Conservation (phyloP, 1,284 basidiomycete species). For the Cryptococcus amylolentus region DNA sequence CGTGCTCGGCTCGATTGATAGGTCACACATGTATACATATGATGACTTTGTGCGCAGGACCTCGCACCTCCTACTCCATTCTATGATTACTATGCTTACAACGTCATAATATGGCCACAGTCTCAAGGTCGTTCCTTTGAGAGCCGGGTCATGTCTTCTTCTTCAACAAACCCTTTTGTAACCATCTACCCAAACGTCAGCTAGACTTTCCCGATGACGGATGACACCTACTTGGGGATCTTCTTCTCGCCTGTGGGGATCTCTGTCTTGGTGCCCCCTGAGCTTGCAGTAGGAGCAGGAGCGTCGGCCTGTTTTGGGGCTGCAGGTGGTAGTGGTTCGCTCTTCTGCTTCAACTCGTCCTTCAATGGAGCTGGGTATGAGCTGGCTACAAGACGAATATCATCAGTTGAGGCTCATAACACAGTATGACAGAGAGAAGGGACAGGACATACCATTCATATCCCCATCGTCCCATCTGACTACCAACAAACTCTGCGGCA, state of each 20-base stretch:
- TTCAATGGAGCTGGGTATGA: slow-evolving; percentile 40
- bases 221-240: slow-evolving; percentile 35
- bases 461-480: slow-evolving; percentile 43
- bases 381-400: slow-evolving; percentile 21
- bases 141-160: slow-evolving; percentile 24
- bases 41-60: not conserved
- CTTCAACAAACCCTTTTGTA: slow-evolving; percentile 49
- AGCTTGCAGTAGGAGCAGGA: slow-evolving; percentile 1
- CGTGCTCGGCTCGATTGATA: too few species aligned
- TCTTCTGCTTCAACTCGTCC: slow-evolving; percentile 33
- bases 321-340: slow-evolving; percentile 40
- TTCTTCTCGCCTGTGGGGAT: slow-evolving; percentile 32
- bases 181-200: slow-evolving; percentile 25
- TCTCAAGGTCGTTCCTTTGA: too few species aligned
- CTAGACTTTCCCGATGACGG: not conserved
- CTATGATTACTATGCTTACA: too few species aligned
- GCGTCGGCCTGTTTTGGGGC: slow-evolving; percentile 7
- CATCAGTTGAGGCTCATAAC: not conserved
- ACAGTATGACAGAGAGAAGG: too few species aligned
- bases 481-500: slow-evolving; percentile 48
- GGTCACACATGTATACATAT: too few species aligned
- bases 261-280: not conserved
- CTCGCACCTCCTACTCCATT: not conserved
- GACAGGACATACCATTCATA: slow-evolving; percentile 41
- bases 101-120: too few species aligned